phyloP scores from a whole-genome alignment of 2,329 filamentous ascomycete genomes.

The Penicillium sp. region DNA sequence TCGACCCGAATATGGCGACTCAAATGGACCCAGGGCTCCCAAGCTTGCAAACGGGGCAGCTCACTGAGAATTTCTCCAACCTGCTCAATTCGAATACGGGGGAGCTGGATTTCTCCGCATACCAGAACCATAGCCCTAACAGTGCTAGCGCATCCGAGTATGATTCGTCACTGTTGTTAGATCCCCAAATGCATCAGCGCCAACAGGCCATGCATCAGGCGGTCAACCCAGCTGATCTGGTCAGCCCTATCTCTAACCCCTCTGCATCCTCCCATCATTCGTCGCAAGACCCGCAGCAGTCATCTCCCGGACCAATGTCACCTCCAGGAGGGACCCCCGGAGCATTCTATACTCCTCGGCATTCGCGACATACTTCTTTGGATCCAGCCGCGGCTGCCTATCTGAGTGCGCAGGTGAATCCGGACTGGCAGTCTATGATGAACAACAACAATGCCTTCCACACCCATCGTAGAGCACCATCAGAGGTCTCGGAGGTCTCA shows the following conservation, averaged over 20 bases:
- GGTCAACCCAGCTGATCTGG: slow-evolving; percentile 53
- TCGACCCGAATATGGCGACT: slow-evolving; percentile 42
- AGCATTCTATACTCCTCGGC: slow-evolving; percentile 56
- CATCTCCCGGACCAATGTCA: slow-evolving; percentile 57
- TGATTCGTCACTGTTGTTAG: slow-evolving; percentile 45
- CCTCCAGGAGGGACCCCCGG: slow-evolving; percentile 60
- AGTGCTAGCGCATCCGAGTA: slow-evolving; percentile 40
- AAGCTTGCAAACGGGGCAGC: slow-evolving; percentile 33
- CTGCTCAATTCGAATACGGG: slow-evolving; percentile 44
- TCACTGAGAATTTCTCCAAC: slow-evolving; percentile 44
- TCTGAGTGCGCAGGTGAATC: slow-evolving; percentile 53
- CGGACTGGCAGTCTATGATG: slow-evolving; percentile 62
- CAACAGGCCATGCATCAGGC: slow-evolving; percentile 45
- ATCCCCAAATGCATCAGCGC: slow-evolving; percentile 45
- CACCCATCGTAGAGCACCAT: slow-evolving; percentile 79
- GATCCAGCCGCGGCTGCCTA: slow-evolving; percentile 65
- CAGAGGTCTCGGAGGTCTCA: slow-evolving; percentile 90
- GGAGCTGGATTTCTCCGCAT: slow-evolving; percentile 47
- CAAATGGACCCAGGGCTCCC: slow-evolving; percentile 40
- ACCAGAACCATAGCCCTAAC: slow-evolving; percentile 39
- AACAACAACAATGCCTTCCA: slow-evolving; percentile 68
- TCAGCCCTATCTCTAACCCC: slow-evolving; percentile 52
- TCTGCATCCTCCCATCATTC: slow-evolving; percentile 62
- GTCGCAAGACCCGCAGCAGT: slow-evolving; percentile 56
- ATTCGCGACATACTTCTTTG: slow-evolving; percentile 64